A percentile compares a stretch with the other conserved stretches of the same genome.
Evolutionary conservation across 768 basidiomycete species (phyloP).

Genomic region (Boletellus ananiceps): DNA sequence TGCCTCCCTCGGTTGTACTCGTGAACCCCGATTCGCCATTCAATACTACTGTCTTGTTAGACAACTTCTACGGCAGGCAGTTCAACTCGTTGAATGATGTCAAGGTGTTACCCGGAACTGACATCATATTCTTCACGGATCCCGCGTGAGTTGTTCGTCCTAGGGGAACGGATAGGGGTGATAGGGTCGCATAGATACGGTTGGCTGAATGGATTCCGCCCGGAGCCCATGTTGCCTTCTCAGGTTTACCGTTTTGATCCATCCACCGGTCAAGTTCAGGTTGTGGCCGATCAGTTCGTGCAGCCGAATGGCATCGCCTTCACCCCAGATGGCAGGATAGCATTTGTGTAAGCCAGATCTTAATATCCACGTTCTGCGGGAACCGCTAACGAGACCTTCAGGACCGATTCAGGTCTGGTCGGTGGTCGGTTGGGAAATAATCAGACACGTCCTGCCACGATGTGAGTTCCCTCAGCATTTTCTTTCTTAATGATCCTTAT

Average conservation of each 20-base stretch:
- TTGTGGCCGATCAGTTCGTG: constrained; percentile 74
- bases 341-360: constrained; percentile 48
- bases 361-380: neutral
- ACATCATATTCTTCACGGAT: constrained; percentile 29
- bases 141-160: constrained; percentile 41
- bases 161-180: neutral
- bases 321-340: constrained; percentile 56
- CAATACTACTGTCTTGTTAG: constrained; percentile 64
- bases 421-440: constrained; percentile 45
- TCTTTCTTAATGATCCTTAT: neutral
- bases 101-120: constrained; percentile 63
- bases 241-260: constrained; percentile 48
- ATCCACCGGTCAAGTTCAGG: constrained; percentile 55
- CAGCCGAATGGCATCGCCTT: constrained; percentile 74
- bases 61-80: constrained; percentile 76
- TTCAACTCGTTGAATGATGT: constrained; percentile 82
- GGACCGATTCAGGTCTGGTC: constrained; percentile 31
- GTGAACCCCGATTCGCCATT: constrained; percentile 61
- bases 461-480: constrained; percentile 40
- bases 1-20: constrained; percentile 58
- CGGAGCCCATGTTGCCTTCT: constrained; percentile 45
- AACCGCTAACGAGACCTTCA: constrained; percentile 20
- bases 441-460: constrained; percentile 59
- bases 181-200: constrained; percentile 47
- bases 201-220: constrained; percentile 61